Conservation (phyloP, 257 asterid genomes). For the Pogostemon cablin region DNA sequence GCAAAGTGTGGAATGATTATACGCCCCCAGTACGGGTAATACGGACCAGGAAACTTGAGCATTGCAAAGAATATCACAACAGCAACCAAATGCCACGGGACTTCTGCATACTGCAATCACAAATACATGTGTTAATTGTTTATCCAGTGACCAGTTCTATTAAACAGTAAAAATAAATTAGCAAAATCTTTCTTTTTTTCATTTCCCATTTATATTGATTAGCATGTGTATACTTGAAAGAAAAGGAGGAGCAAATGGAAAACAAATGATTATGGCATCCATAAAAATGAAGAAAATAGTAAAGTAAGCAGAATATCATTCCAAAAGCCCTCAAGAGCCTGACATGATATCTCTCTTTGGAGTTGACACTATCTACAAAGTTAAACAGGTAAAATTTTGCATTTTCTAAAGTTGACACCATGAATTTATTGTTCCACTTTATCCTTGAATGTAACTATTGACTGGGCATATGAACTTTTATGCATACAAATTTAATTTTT, state of each 20-base stretch:
- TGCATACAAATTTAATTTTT: neutral
- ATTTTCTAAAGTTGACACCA: neutral
- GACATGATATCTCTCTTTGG: neutral
- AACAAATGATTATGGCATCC: neutral
- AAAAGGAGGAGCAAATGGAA: too few species aligned
- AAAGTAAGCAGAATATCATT: neutral
- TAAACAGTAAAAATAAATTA: too few species aligned
- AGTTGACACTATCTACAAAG: neutral
- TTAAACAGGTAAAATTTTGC: neutral
- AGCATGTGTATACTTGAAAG: too few species aligned
- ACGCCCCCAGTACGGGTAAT: slow-evolving; percentile 96
- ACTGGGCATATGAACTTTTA: neutral
- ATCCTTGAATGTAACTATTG: neutral
- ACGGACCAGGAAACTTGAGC: slow-evolving; percentile 87
- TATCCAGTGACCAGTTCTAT: too few species aligned
- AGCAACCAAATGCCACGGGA: slow-evolving; percentile 87
- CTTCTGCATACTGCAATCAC: slow-evolving; percentile 62
- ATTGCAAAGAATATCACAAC: slow-evolving; percentile 56
- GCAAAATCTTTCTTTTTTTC: too few species aligned
- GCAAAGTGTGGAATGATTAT: slow-evolving; percentile 84
- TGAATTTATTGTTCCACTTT: neutral
- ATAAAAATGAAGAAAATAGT: neutral
- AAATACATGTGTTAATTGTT: neutral
- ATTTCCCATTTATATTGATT: too few species aligned
- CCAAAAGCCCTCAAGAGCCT: too few species aligned